Conservation (phyloP, 2,329 filamentous ascomycete genomes). For the Fusarium verrucosum region DNA sequence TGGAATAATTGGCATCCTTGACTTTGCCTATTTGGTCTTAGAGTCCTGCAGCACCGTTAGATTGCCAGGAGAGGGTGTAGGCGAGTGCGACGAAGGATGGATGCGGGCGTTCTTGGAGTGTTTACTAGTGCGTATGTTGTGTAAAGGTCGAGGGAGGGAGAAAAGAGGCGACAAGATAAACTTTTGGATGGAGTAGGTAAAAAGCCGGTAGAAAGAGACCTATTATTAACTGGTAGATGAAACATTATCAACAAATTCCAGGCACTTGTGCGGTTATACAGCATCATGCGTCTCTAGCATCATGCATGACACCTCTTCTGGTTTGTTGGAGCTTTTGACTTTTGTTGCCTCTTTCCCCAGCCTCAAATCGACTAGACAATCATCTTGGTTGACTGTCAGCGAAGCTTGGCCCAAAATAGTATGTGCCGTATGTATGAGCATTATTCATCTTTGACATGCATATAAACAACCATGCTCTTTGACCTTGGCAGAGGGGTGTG, state of each 20-base stretch:
- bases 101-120: conserved; percentile 27
- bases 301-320: conserved; percentile 17
- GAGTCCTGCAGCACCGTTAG: conserved; percentile 31
- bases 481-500: conserved; percentile 24
- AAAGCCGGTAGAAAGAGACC: conserved; percentile 12
- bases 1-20: conserved; percentile 2
- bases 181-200: background rate
- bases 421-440: too few species aligned
- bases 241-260: conserved; percentile 12
- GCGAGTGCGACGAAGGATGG: conserved; percentile 16
- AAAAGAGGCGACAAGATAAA: conserved; percentile 30
- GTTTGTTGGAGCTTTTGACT: background rate
- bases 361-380: conserved; percentile 3
- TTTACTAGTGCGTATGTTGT: conserved; percentile 15
- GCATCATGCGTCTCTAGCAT: conserved; percentile 5
- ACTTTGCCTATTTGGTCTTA: conserved; percentile 16
- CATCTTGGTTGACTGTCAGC: background rate
- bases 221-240: conserved; percentile 15
- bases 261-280: background rate
- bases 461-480: too few species aligned
- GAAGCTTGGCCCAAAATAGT: conserved; percentile 1
- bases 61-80: conserved; percentile 24
- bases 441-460: too few species aligned
- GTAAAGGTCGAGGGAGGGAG: conserved; percentile 21
- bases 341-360: conserved; percentile 23